These are phyloP conservation scores for Ophiorrhiza pumila DNA, from an alignment of 257 asterid genomes.

Conservation along the genomic window DNA sequence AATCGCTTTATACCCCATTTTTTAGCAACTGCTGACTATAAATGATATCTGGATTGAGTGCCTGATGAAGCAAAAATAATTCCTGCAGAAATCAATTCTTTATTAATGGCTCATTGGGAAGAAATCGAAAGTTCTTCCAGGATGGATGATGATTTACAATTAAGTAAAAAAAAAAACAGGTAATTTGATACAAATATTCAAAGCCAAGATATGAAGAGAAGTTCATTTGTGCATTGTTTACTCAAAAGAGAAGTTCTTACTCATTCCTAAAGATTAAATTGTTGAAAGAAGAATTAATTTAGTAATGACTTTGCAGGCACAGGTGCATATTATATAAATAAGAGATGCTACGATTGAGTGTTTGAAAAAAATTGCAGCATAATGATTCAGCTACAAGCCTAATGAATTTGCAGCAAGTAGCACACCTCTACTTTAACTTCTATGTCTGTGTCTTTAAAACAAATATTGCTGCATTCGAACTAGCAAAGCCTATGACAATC, in stretches of 20 bases:
- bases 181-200: neutral
- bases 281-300: neutral
- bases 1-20: constrained; percentile 48
- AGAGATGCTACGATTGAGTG: neutral
- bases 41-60: constrained; percentile 56
- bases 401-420: neutral
- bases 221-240: too few species aligned
- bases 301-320: neutral
- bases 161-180: neutral
- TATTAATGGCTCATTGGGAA: neutral
- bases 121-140: neutral
- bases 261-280: neutral
- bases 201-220: too few species aligned
- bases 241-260: too few species aligned
- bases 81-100: constrained; percentile 41
- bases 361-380: neutral
- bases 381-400: neutral
- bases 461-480: neutral
- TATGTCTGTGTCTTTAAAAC: neutral
- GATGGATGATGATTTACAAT: neutral
- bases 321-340: neutral
- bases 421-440: neutral
- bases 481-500: neutral
- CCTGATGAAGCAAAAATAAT: constrained; percentile 60
- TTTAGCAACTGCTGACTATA: constrained; percentile 50